A percentile compares a stretch with the other conserved stretches of the same genome.
These are phyloP conservation scores for Cucumis melo DNA, from an alignment of 306 rosid species.

Conservation along the genomic window DNA sequence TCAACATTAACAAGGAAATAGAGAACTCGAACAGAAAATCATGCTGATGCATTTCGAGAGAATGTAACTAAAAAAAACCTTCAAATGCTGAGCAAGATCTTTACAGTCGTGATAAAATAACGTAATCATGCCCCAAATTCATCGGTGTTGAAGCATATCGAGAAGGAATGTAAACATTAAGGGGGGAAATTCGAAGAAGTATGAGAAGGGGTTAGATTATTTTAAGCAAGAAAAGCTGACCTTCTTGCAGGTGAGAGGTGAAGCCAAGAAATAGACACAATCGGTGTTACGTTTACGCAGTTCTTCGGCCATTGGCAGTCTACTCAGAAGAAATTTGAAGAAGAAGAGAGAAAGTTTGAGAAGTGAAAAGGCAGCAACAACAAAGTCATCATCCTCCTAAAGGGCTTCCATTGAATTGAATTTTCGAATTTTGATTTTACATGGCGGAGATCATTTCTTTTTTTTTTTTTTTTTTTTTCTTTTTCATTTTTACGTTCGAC, in stretches of 20 bases:
- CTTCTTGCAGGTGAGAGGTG: conserved; percentile 95
- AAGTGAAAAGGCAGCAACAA: not conserved
- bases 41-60: not conserved
- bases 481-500: no score
- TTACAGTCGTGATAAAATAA: conserved; percentile 13
- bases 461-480: no score
- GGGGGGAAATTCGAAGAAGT: not conserved
- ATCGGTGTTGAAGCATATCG: not conserved
- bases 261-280: conserved; percentile 78
- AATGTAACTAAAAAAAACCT: conserved; percentile 10
- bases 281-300: conserved; percentile 51
- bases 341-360: not conserved
- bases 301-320: conserved; percentile 47
- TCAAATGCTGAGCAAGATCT: conserved; percentile 19
- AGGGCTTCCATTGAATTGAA: not conserved
- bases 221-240: conserved; percentile 13
- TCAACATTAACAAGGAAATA: not conserved
- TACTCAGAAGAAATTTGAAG: not conserved
- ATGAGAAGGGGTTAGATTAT: not conserved
- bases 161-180: not conserved
- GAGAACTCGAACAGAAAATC: not conserved
- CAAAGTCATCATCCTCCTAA: not conserved
- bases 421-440: not conserved
- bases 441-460: not conserved
- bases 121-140: not conserved